Base-by-base conservation (phyloP, 495 filamentous ascomycete species). In the Wilcoxina mikolae region DNA sequence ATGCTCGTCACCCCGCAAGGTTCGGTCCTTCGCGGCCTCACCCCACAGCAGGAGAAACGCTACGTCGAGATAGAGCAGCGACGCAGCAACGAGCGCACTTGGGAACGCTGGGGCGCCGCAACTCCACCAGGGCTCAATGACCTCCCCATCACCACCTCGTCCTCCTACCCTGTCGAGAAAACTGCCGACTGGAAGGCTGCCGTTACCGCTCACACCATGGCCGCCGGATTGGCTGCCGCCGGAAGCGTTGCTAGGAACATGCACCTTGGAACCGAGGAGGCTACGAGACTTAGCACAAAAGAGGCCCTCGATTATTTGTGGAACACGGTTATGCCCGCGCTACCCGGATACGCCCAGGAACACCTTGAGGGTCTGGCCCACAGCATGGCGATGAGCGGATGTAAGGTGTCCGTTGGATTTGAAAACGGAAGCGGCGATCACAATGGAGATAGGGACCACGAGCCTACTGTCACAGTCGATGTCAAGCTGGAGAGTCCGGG, bases 1-100 rank as follows among this genome's bases (percentile, higher is more conserved):
- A 76, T 79, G 50, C 69, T 91, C 44, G 79, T 91, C 49, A 88
- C 84, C 0, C 85, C 88, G 2, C 80, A 83, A 54, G 87, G 87
- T 3, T 78, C 81, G 53, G 82, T 84, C 51, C 73, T 95, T 25
- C 78, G 79, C 33, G 85, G 87, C 57, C 71, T 98, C 20, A 82
- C 76, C 10, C 64, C 73, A 12, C 82, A 84, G 26, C 84, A 93
- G 62, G 87, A 94, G 56, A 74, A 83, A 22, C 76, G 81, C 7
- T 90, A 85, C 55, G 69, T 95, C 12, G 73, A 78, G 50, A 73
- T 94, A 0, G 85, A 94, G 67, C 55, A 73, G 69, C 47, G 69
- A 83, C 45, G 69, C 22, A 12, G 25, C 11, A 22, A 73, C 3
- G 65, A 71, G 27, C 68, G 33, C 4, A 23, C 12, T 18, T 43